Evolutionary conservation across 331 rosid genomes (phyloP).

Genomic region (Stylosanthes scabra): DNA sequence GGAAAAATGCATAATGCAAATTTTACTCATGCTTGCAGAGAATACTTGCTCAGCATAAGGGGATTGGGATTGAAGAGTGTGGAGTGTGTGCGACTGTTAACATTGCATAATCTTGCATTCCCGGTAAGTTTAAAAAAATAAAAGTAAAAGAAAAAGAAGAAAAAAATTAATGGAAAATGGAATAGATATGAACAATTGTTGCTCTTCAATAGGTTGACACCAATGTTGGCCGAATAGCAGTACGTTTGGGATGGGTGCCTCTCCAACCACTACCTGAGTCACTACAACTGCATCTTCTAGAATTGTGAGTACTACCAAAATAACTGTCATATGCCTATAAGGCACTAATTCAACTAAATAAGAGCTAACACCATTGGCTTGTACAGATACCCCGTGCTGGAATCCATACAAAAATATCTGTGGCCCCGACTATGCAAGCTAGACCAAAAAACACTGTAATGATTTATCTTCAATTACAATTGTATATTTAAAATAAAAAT

Average conservation of each 20-base stretch:
- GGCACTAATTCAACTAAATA: slow-evolving; percentile 12
- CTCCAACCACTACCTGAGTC: slow-evolving; percentile 96
- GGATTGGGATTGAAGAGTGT: slow-evolving; percentile 94
- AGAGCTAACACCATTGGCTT: slow-evolving; percentile 43
- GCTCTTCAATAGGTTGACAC: slow-evolving; percentile 79
- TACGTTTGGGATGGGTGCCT: slow-evolving; percentile 97
- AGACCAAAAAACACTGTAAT: slow-evolving; percentile 88
- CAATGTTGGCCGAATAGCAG: slow-evolving; percentile 94
- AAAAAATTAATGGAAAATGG: slow-evolving; percentile 11
- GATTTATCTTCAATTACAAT: slow-evolving; percentile 31
- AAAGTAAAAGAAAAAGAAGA: slow-evolving; percentile 6
- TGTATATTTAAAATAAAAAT: slow-evolving; percentile 17
- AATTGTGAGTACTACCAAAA: slow-evolving; percentile 64
- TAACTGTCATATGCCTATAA: slow-evolving; percentile 8
- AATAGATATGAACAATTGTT: slow-evolving; percentile 28
- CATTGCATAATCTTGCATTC: slow-evolving; percentile 92
- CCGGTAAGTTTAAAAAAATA: slow-evolving; percentile 72
- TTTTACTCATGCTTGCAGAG: slow-evolving; percentile 56
- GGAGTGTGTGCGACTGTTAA: slow-evolving; percentile 90
- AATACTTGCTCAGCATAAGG: slow-evolving; percentile 79
- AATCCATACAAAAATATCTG: slow-evolving; percentile 86
- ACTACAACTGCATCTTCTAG: slow-evolving; percentile 92
- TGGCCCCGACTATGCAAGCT: slow-evolving; percentile 99
- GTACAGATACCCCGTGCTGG: slow-evolving; percentile 86
- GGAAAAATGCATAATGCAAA: slow-evolving; percentile 13